Percentiles rank a stretch among this genome's conserved stretches.
Conservation (phyloP, 257 asterid genomes). For the Solanum piurae region DNA sequence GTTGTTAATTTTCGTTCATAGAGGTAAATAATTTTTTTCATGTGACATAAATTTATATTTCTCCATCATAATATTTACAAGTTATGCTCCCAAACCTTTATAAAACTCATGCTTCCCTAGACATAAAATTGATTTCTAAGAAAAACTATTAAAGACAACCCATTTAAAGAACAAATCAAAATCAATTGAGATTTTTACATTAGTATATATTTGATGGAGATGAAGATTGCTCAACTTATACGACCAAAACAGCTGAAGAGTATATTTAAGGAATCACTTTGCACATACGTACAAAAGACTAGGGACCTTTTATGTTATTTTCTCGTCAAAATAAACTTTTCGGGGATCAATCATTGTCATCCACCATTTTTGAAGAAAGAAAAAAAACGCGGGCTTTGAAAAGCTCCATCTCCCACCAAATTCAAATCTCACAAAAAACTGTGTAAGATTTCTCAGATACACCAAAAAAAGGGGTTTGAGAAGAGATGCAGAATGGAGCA, state of each 20-base stretch:
- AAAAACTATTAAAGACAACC: too few species aligned
- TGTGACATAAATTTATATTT: too few species aligned
- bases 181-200: too few species aligned
- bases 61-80: too few species aligned
- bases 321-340: background rate
- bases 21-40: too few species aligned
- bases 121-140: background rate
- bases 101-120: background rate
- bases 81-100: fast-evolving
- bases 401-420: background rate
- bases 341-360: background rate
- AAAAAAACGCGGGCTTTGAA: background rate
- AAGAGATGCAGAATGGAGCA: slow-evolving; percentile 36
- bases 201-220: background rate
- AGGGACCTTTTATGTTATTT: background rate
- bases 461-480: background rate
- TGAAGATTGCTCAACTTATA: background rate
- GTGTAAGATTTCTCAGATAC: background rate
- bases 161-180: too few species aligned
- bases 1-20: fast-evolving
- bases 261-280: background rate
- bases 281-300: background rate
- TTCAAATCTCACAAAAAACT: background rate
- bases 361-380: background rate
- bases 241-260: background rate